Evolutionary conservation across 352 stramenopile species (phyloP).

Genomic region (Pythium aristosporum): DNA sequence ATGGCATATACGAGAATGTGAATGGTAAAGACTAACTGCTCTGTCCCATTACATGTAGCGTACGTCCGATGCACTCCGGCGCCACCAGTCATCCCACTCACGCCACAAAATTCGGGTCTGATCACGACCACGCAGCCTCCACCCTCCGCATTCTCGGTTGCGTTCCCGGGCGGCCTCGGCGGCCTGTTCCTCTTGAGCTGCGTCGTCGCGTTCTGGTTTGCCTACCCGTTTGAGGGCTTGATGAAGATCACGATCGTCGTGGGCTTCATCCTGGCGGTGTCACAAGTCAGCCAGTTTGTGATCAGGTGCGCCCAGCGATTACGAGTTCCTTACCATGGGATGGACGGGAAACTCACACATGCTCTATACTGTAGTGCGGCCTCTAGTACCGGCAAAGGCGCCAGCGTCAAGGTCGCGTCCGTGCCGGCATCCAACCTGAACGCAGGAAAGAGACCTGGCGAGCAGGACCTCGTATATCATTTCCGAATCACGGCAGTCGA

Average conservation of each 20-base stretch:
- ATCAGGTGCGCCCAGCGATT: constrained; percentile 38
- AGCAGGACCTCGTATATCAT: constrained; percentile 44
- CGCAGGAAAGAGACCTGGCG: constrained; percentile 7
- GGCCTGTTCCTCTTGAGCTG: constrained; percentile 78
- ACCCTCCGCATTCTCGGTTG: constrained; percentile 56
- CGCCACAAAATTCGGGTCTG: constrained; percentile 41
- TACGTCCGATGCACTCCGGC: constrained; percentile 40
- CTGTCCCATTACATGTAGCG: background rate
- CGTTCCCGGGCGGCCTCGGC: constrained; percentile 65
- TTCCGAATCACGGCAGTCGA: constrained; percentile 64
- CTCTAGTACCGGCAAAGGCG: constrained; percentile 7
- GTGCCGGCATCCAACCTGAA: background rate
- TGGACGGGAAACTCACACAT: background rate
- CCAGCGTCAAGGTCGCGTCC: background rate
- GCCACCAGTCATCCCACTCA: constrained; percentile 32
- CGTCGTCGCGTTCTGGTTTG: constrained; percentile 70
- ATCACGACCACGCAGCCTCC: constrained; percentile 8
- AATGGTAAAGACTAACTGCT: background rate
- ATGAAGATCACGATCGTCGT: constrained; percentile 89
- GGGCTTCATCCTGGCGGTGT: constrained; percentile 71
- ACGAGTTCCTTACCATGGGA: background rate
- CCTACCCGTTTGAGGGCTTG: constrained; percentile 68
- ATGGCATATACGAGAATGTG: background rate
- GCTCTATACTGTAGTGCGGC: constrained; percentile 3
- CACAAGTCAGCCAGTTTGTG: constrained; percentile 68